These are phyloP conservation scores for Lanmaoa rubissima DNA, from an alignment of 768 basidiomycete genomes.

Conservation along the genomic window DNA sequence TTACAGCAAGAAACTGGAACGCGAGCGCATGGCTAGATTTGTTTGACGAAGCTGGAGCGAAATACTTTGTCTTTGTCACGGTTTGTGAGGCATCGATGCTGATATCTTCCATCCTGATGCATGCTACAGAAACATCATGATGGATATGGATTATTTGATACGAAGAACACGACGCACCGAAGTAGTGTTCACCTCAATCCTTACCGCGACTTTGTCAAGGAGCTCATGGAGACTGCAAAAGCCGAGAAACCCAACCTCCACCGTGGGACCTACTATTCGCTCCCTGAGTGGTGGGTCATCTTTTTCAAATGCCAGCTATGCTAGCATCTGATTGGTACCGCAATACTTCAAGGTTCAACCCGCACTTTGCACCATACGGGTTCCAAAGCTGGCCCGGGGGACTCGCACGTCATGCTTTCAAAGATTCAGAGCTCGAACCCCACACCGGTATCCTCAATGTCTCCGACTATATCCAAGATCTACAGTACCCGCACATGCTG, in stretches of 20 bases:
- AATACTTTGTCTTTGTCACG: slow-evolving; percentile 59
- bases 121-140: slow-evolving; percentile 56
- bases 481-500: slow-evolving; percentile 52
- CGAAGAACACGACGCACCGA: slow-evolving; percentile 50
- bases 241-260: slow-evolving; percentile 48
- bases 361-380: slow-evolving; percentile 51
- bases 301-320: neutral
- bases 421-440: slow-evolving; percentile 46
- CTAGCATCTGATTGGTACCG: neutral
- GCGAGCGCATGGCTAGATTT: slow-evolving; percentile 54
- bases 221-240: slow-evolving; percentile 50
- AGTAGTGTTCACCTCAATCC: slow-evolving; percentile 49
- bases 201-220: slow-evolving; percentile 48
- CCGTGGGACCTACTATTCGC: slow-evolving; percentile 57
- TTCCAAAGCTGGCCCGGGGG: slow-evolving; percentile 52
- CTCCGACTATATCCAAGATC: slow-evolving; percentile 49
- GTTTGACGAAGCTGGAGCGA: slow-evolving; percentile 55
- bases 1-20: slow-evolving; percentile 52
- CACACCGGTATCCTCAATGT: slow-evolving; percentile 53
- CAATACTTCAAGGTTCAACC: slow-evolving; percentile 45
- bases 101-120: neutral
- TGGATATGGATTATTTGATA: slow-evolving; percentile 56
- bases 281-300: slow-evolving; percentile 48
- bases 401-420: slow-evolving; percentile 50
- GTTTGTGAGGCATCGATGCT: slow-evolving; percentile 25